Evolutionary conservation across 2,329 filamentous ascomycete species (phyloP).

Genomic region (Colletotrichum chrysophilum): DNA sequence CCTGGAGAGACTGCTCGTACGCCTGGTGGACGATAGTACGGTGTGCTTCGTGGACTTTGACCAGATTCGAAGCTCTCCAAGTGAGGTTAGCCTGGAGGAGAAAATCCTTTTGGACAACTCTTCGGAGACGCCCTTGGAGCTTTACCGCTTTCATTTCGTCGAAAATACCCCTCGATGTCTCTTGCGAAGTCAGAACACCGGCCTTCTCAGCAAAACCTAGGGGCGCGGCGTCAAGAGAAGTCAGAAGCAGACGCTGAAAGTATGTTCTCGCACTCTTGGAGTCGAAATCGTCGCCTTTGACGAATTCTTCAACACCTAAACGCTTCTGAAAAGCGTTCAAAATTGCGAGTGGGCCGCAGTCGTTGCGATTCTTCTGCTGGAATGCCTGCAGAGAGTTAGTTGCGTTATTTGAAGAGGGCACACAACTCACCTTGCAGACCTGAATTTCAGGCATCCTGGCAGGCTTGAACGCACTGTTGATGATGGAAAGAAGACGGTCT

Average conservation of each 20-base stretch:
- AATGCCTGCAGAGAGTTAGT: background rate
- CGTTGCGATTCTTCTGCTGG: background rate
- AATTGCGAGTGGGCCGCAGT: background rate
- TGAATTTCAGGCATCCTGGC: background rate
- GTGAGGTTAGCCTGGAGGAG: background rate
- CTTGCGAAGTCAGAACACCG: background rate
- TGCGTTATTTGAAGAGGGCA: background rate
- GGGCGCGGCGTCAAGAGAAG: background rate
- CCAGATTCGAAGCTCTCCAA: background rate
- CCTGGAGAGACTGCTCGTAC: background rate
- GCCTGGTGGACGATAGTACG: background rate
- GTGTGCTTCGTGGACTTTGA: background rate
- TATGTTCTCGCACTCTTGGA: background rate
- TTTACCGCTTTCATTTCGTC: background rate
- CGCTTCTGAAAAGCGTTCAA: background rate
- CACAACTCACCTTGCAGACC: background rate
- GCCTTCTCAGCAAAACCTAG: background rate
- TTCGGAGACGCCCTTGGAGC: background rate
- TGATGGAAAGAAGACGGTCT: background rate
- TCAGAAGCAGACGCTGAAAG: background rate
- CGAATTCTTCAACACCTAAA: background rate
- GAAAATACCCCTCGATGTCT: background rate
- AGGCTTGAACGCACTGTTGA: background rate
- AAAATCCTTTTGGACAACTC: background rate
- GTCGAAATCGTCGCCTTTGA: background rate